A percentile compares a stretch with the other conserved stretches of the same genome.
These are phyloP conservation scores for Sphenostylis stenocarpa DNA, from an alignment of 306 rosid genomes.

Conservation along the genomic window DNA sequence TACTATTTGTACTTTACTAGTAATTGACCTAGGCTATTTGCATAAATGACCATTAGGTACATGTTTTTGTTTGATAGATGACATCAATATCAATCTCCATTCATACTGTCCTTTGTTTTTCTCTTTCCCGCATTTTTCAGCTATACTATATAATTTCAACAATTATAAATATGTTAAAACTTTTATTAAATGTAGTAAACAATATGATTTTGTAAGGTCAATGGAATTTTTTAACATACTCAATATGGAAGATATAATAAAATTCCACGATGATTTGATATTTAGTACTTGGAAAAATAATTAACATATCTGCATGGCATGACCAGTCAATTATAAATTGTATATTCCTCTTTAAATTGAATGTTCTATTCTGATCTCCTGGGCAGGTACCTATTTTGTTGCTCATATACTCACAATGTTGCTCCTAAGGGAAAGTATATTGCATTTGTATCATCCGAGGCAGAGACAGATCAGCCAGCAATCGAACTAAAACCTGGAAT, in stretches of 20 bases:
- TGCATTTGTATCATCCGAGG: slow-evolving; percentile 95
- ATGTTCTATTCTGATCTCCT: slow-evolving; percentile 25
- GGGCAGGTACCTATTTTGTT: slow-evolving; percentile 93
- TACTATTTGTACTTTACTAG: neutral
- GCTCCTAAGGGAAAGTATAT: slow-evolving; percentile 94
- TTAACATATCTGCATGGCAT: neutral
- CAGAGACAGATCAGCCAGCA: slow-evolving; percentile 88
- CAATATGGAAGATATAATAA: neutral
- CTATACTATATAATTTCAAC: neutral
- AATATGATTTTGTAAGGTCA: neutral
- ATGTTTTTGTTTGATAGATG: neutral
- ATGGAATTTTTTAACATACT: neutral
- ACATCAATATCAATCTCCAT: neutral
- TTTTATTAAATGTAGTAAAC: neutral
- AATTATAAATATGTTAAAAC: neutral
- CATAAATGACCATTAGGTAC: neutral
- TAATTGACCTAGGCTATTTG: neutral
- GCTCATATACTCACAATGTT: slow-evolving; percentile 95
- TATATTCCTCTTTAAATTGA: slow-evolving; percentile 5
- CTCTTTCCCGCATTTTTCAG: neutral
- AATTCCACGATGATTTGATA: slow-evolving; percentile 5
- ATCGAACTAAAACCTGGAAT: slow-evolving; percentile 89
- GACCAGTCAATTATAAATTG: neutral
- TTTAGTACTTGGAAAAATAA: neutral
- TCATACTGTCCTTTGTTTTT: neutral